A percentile compares a stretch with the other conserved stretches of the same genome.
Evolutionary conservation across 495 filamentous ascomycete species (phyloP).

Genomic region (Xylaria grammica): DNA sequence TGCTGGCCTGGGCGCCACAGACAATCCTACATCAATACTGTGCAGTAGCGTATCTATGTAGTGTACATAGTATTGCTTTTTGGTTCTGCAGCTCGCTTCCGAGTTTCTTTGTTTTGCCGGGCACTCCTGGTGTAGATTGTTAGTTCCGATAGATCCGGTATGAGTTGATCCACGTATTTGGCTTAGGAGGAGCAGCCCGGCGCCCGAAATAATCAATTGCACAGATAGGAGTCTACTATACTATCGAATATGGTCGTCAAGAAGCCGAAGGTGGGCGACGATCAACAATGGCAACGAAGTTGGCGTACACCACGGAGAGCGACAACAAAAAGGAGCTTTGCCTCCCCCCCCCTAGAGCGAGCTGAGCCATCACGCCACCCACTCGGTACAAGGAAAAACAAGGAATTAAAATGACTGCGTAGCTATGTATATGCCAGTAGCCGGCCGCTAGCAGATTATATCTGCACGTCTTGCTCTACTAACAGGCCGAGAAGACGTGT

Average conservation of each 20-base stretch:
- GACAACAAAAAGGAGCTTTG: background rate
- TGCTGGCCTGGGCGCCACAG: background rate
- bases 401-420: background rate
- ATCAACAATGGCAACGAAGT: background rate
- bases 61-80: background rate
- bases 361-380: constrained; percentile 8
- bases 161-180: background rate
- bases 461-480: background rate
- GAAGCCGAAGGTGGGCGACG: background rate
- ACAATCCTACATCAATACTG: constrained; percentile 6
- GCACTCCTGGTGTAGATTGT: background rate
- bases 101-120: constrained; percentile 5
- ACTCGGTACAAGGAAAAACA: background rate
- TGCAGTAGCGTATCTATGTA: background rate
- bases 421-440: background rate
- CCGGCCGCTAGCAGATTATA: too few relatives aligned
- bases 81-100: constrained; percentile 11
- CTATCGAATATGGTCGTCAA: background rate
- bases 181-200: background rate
- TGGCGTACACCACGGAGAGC: background rate
- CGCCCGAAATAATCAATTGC: constrained; percentile 1
- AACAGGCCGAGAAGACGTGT: background rate
- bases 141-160: constrained; percentile 12
- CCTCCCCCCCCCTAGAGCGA: background rate
- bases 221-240: background rate